These are phyloP conservation scores for Colletotrichum horii DNA, from an alignment of 2,329 filamentous ascomycete species.

Conservation along the genomic window DNA sequence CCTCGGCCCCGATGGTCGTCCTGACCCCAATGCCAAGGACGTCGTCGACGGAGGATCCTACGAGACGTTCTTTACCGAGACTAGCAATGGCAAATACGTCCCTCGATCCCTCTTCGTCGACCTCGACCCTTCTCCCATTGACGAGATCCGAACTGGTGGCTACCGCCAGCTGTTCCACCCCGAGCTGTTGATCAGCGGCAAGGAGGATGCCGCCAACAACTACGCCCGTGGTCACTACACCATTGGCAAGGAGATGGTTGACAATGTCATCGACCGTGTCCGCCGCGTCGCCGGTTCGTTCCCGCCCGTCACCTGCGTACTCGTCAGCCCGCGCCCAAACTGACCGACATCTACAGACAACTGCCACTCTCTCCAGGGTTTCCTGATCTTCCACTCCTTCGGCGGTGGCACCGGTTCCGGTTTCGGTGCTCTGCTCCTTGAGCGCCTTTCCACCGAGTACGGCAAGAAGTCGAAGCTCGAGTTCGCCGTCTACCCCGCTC, in stretches of 20 bases:
- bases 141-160: conserved; percentile 72
- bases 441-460: conserved; percentile 75
- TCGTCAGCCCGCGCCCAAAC: background rate
- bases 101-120: conserved; percentile 76
- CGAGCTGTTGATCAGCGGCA: conserved; percentile 74
- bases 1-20: conserved; percentile 67
- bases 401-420: conserved; percentile 76
- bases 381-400: conserved; percentile 78
- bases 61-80: conserved; percentile 79
- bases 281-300: conserved; percentile 70
- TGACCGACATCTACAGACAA: conserved; percentile 57
- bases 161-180: conserved; percentile 77
- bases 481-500: conserved; percentile 75
- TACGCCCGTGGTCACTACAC: conserved; percentile 80
- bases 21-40: conserved; percentile 66
- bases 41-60: conserved; percentile 67
- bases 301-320: background rate
- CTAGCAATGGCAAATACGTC: conserved; percentile 73
- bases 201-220: conserved; percentile 81
- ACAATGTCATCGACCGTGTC: conserved; percentile 72
- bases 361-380: conserved; percentile 75
- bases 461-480: conserved; percentile 81
- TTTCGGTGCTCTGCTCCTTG: conserved; percentile 74
- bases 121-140: conserved; percentile 74
- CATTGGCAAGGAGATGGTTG: conserved; percentile 78